Evolutionary conservation across 306 rosid species (phyloP), one percentile per base, ranked within the genome.

Genomic region (Arachis hypogaea): DNA sequence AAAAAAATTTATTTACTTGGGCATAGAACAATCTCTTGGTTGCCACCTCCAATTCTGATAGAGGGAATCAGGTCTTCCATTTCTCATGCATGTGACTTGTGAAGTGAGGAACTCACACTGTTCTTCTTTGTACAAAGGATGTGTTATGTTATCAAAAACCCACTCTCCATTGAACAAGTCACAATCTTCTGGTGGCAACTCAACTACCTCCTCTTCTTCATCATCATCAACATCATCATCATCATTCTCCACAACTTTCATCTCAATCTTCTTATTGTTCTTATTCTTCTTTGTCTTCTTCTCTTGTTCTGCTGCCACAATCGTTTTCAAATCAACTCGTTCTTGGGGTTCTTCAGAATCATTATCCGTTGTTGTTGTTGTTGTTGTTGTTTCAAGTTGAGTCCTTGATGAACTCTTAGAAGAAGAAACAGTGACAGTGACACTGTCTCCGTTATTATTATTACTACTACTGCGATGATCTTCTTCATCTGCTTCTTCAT

Each of bases 41-140:
- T 95, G 95, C 99, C 99, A 95, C 66, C 81, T 95, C 99, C 99
- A 95, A 9, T 86, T 91, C 77, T 95, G 99, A 66, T 82, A 92
- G 74, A 86, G 45, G 52, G 98, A 86, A 63, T 95, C 99, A 14
- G 75, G 80, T 76, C 99, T 80, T 78, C 99, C 98, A 76, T 95
- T 95, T 67, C 84, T 92, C 96, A 92, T 68, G 81, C 99, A 95
- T 6, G 99, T 95, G 8, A 95, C 99, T 86, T 95, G 99, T 0
- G 90, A 83, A 3, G 99, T 90, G 36, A 95, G 88, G 65, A 95
- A 95, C 45, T 95, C 99, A 60, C 99, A 95, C 73, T 90, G 76
- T 1, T 95, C 88, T 88, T 95, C 99, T 88, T 86, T 90, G 59
- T 95, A 95, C 80, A 95, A 40, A 77, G 99, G 99, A 18, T 82